Conservation (phyloP, 139 green algal species). For the Chlorella ohadii region DNA sequence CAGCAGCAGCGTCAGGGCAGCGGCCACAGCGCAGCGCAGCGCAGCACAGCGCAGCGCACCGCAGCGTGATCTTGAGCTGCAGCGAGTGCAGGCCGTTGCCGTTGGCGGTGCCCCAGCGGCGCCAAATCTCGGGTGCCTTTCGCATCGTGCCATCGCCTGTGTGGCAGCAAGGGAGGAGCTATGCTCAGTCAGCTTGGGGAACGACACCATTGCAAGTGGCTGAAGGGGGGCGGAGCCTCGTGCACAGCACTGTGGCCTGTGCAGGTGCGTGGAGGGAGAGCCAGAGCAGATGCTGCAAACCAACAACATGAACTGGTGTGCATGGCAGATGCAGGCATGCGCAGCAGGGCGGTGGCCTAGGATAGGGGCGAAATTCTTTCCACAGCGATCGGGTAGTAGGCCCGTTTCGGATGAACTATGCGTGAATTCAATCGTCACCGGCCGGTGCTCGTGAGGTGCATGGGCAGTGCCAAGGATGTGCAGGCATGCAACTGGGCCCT, state of each 20-base stretch:
- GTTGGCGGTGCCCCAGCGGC: conserved; percentile 74
- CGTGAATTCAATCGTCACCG: conserved; percentile 18
- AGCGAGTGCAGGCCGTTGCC: conserved; percentile 93
- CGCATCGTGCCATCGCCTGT: conserved; percentile 95
- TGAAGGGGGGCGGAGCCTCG: no score
- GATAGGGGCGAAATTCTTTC: conserved; percentile 33
- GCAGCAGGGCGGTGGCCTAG: conserved; percentile 7
- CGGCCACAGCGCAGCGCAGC: no score
- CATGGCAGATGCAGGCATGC: neutral
- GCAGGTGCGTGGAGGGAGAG: no score
- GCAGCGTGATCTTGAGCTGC: conserved; percentile 91
- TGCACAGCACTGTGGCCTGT: no score
- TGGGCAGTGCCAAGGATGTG: no score
- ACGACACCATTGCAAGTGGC: no score
- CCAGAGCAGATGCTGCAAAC: no score
- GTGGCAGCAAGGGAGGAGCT: no score
- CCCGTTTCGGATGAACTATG: conserved; percentile 38
- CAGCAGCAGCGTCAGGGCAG: no score
- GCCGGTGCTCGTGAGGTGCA: neutral
- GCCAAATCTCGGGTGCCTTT: conserved; percentile 98
- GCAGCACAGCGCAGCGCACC: conserved; percentile 17
- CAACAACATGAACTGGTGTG: no score
- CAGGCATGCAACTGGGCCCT: no score
- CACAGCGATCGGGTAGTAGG: conserved; percentile 26
- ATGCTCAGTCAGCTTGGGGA: no score